Evolutionary conservation across 2,329 filamentous ascomycete species (phyloP).

Genomic region (Cladophialophora exuberans): DNA sequence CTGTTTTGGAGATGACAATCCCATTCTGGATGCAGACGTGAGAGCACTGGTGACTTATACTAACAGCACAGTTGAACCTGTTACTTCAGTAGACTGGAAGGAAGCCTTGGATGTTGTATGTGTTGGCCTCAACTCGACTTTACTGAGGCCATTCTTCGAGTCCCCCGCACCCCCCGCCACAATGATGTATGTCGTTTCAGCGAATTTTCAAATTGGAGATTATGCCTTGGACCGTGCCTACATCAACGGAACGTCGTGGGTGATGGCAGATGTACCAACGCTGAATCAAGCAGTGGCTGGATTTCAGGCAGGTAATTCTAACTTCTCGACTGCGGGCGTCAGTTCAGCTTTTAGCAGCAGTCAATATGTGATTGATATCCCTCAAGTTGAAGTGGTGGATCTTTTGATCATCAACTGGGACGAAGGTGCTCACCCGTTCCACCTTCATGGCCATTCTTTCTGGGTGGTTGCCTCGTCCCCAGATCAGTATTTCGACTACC

Average conservation of each 20-base stretch:
- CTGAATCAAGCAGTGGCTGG: constrained; percentile 11
- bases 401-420: constrained; percentile 43
- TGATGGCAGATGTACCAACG: constrained; percentile 3
- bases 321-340: constrained; percentile 1
- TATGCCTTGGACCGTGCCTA: constrained; percentile 41
- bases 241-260: constrained; percentile 17
- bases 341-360: constrained; percentile 6
- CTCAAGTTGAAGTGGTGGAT: constrained; percentile 35
- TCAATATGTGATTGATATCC: constrained; percentile 15
- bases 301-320: constrained; percentile 1
- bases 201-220: constrained; percentile 71
- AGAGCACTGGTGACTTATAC: constrained; percentile 7
- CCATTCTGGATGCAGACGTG: constrained; percentile 4
- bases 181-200: constrained; percentile 41
- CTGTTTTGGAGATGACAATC: constrained; percentile 15
- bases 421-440: constrained; percentile 49
- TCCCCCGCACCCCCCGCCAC: constrained; percentile 21
- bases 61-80: constrained; percentile 3
- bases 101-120: constrained; percentile 8
- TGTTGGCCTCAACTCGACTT: constrained; percentile 12
- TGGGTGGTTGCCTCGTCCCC: constrained; percentile 6
- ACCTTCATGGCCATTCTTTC: constrained; percentile 49
- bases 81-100: constrained; percentile 7
- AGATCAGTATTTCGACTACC: constrained; percentile 49
- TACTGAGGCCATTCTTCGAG: constrained; percentile 6